Percentiles rank a stretch among this genome's conserved stretches.
phyloP scores from a whole-genome alignment of 768 basidiomycete species.

The Pleurotus giganteus region DNA sequence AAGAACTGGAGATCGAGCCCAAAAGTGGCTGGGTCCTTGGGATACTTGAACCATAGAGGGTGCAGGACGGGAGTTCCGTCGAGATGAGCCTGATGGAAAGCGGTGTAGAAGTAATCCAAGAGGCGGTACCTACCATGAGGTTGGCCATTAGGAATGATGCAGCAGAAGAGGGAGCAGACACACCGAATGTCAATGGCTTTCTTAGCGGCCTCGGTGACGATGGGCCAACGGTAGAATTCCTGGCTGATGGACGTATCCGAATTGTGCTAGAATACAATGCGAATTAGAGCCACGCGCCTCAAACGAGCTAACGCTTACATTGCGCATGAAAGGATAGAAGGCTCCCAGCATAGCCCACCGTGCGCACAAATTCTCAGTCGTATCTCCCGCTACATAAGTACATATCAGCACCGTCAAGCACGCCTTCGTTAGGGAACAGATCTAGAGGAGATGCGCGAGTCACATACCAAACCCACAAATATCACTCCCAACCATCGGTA shows the following conservation, averaged over 20 bases:
- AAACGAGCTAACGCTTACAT: slow-evolving; percentile 38
- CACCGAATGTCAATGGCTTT: slow-evolving; percentile 61
- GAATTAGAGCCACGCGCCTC: background rate
- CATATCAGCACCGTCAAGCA: background rate
- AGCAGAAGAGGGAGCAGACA: slow-evolving; percentile 13
- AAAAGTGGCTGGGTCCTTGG: slow-evolving; percentile 57
- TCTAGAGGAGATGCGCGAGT: too few species aligned
- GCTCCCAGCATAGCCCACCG: slow-evolving; percentile 78
- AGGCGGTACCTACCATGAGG: slow-evolving; percentile 51
- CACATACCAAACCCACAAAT: slow-evolving; percentile 65
- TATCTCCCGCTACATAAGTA: slow-evolving; percentile 42
- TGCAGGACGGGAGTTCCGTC: slow-evolving; percentile 67
- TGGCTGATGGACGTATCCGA: slow-evolving; percentile 49
- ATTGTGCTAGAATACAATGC: slow-evolving; percentile 44
- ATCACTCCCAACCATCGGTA: slow-evolving; percentile 79
- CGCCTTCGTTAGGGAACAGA: background rate
- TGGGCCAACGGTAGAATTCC: slow-evolving; percentile 68
- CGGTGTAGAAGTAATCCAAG: slow-evolving; percentile 70
- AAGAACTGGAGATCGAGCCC: slow-evolving; percentile 67
- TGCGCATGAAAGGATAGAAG: slow-evolving; percentile 79
- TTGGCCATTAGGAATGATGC: background rate
- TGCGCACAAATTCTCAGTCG: slow-evolving; percentile 67
- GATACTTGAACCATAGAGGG: slow-evolving; percentile 67
- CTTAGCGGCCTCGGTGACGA: slow-evolving; percentile 54
- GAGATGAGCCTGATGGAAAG: slow-evolving; percentile 55